Conservation (phyloP, 2,329 filamentous ascomycete species). For the Aureobasidium uvarum region DNA sequence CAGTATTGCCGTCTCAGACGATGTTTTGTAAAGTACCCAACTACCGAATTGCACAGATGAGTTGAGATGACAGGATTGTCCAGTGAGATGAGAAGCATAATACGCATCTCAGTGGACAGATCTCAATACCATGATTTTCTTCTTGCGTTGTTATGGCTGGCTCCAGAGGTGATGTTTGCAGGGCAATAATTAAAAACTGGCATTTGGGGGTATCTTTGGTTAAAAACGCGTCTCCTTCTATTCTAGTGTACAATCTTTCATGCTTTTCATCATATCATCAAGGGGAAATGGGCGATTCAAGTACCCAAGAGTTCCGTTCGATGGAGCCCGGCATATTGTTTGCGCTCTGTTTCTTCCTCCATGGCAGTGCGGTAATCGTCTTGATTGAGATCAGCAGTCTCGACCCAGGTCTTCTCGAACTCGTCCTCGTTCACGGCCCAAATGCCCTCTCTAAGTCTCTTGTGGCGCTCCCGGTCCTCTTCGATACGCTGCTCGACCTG, state of each 20-base stretch:
- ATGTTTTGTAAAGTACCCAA: too few relatives aligned
- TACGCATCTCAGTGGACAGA: background rate
- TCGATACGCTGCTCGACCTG: constrained; percentile 96
- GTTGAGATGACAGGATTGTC: background rate
- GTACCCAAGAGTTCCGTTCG: background rate
- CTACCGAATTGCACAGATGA: background rate
- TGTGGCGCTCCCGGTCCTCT: constrained; percentile 93
- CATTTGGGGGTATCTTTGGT: constrained; percentile 4
- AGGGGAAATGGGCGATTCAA: background rate
- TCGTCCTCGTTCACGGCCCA: constrained; percentile 79
- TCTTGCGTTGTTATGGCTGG: background rate
- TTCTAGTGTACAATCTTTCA: background rate
- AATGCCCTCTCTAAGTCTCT: constrained; percentile 83
- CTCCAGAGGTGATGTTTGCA: too few relatives aligned
- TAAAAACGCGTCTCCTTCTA: background rate
- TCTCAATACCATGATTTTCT: too few relatives aligned
- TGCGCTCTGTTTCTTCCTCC: constrained; percentile 67
- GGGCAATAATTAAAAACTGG: background rate
- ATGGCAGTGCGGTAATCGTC: constrained; percentile 76
- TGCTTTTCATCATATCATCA: constrained; percentile 3
- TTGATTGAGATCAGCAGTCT: constrained; percentile 79
- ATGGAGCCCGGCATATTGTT: constrained; percentile 47
- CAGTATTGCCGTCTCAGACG: background rate
- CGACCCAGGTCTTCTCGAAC: constrained; percentile 79
- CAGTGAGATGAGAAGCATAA: background rate